phyloP scores from a whole-genome alignment of 345 rosid genomes.

The Gossypium stocksii region DNA sequence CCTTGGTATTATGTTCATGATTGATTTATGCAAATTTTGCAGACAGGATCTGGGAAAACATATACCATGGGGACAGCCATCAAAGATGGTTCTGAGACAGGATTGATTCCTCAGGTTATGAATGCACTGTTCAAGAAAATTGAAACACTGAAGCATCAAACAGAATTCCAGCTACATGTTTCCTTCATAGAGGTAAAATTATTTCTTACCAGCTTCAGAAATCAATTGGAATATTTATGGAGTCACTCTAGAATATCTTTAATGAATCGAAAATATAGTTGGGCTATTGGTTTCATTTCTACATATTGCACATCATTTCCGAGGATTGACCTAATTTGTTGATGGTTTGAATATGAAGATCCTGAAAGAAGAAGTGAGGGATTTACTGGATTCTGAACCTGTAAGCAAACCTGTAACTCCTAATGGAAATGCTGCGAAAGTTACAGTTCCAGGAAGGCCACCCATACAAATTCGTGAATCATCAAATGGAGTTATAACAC shows the following conservation, averaged over 20 bases:
- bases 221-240: not conserved
- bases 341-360: slow-evolving; percentile 44
- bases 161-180: slow-evolving; percentile 65
- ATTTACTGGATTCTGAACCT: slow-evolving; percentile 58
- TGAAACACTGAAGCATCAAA: slow-evolving; percentile 47
- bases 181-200: slow-evolving; percentile 73
- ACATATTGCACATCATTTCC: not conserved
- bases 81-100: slow-evolving; percentile 51
- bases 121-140: slow-evolving; percentile 56
- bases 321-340: slow-evolving; percentile 22
- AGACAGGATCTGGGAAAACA: slow-evolving; percentile 90
- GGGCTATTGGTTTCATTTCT: not conserved
- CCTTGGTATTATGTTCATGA: not conserved
- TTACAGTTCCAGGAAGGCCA: slow-evolving; percentile 45
- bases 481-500: slow-evolving; percentile 72
- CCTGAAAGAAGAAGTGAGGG: slow-evolving; percentile 79
- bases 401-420: slow-evolving; percentile 37
- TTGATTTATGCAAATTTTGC: slow-evolving; percentile 29
- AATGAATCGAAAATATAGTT: not conserved
- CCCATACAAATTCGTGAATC: slow-evolving; percentile 79
- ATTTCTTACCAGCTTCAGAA: not conserved
- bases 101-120: slow-evolving; percentile 79
- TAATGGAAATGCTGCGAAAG: slow-evolving; percentile 56
- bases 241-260: not conserved
- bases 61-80: slow-evolving; percentile 84